Evolutionary conservation across 495 filamentous ascomycete species (phyloP), one percentile per base, ranked within the genome.

Genomic region (Cercophora samala): DNA sequence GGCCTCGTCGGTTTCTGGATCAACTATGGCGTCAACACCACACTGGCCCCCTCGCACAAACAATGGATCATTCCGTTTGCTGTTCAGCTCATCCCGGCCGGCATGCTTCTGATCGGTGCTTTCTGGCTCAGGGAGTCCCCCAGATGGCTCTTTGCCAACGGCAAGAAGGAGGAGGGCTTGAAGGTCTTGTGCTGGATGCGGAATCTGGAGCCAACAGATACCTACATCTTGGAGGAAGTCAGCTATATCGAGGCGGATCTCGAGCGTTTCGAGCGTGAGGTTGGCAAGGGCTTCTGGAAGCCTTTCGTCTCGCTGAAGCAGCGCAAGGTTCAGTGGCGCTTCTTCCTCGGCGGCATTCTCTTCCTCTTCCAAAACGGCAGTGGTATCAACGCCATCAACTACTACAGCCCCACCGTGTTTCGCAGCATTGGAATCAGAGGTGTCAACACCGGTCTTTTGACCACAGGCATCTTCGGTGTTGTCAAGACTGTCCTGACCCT

Each of bases 1-100:
- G 88, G 88, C 17, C 76, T 92, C 24, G 83, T 89, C n/a, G 89
- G 89, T 3, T 91, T 91, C 70, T 90, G 86, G 87, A 89, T 90
- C 70, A 89, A 89, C 69, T 84, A 84, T 67, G 84, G 84, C 52
- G 76, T 86, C 59, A 76, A 73, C 51, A 74, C 77, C 58, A 83
- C 80, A 0, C 75, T 85, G 65, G 73, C 77, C 1, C 74, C 80
- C 8, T 79, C 70, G 26, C 76, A 77, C 60, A 77, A 73, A 5
- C 84, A 86, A 72, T 87, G 85, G 85, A 68, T 85, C 53, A 82
- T 88, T 65, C 77, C 86, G 4, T 87, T 87, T 59, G 84, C 81
- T 11, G 75, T 88, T 37, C 86, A 88, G 67, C 77, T 87, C 15
- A 82, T 87, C 64, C 85, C 85, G 2, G 82, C 78, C 11, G 84